phyloP scores from a whole-genome alignment of 2,329 filamentous ascomycete genomes.

The Gliomastix tumulicola region DNA sequence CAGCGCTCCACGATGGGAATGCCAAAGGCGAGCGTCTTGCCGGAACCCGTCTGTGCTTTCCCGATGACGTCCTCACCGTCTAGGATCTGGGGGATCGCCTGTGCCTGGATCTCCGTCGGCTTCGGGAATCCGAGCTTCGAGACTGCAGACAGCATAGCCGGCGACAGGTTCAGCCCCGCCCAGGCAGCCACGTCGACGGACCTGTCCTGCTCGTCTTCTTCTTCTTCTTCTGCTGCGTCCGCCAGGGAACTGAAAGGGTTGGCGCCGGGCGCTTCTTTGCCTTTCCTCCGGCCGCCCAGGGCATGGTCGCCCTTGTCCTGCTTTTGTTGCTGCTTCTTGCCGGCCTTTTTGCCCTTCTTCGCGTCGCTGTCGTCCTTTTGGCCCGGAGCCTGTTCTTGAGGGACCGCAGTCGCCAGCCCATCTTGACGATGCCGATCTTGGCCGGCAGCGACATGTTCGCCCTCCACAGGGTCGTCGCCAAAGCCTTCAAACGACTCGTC shows the following conservation, averaged over 20 bases:
- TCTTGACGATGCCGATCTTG: constrained; percentile 20
- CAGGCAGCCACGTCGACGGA: constrained; percentile 66
- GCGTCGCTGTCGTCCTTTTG: constrained; percentile 12
- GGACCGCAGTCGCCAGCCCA: constrained; percentile 18
- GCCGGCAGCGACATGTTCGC: constrained; percentile 20
- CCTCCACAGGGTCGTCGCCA: constrained; percentile 36
- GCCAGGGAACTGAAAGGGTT: constrained; percentile 48
- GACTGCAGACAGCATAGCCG: constrained; percentile 64
- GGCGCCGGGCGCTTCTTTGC: constrained; percentile 26
- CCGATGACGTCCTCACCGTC: constrained; percentile 87
- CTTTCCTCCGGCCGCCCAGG: too few relatives aligned
- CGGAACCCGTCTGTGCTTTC: constrained; percentile 92
- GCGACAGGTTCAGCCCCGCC: constrained; percentile 66
- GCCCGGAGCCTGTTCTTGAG: constrained; percentile 19
- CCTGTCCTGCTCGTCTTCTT: constrained; percentile 47
- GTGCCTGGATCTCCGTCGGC: constrained; percentile 75
- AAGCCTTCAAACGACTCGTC: constrained; percentile 59
- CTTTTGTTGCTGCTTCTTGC: constrained; percentile 13
- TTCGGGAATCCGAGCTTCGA: constrained; percentile 72
- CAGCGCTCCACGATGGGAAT: constrained; percentile 88
- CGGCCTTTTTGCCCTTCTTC: constrained; percentile 13
- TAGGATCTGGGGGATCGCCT: constrained; percentile 74
- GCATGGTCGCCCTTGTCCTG: constrained; percentile 12
- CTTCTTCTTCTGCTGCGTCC: constrained; percentile 45
- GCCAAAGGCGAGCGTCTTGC: constrained; percentile 91